Percentiles rank a stretch among this genome's conserved stretches.
phyloP scores from a whole-genome alignment of 2,329 filamentous ascomycete species.

The Cryphonectria radicalis region DNA sequence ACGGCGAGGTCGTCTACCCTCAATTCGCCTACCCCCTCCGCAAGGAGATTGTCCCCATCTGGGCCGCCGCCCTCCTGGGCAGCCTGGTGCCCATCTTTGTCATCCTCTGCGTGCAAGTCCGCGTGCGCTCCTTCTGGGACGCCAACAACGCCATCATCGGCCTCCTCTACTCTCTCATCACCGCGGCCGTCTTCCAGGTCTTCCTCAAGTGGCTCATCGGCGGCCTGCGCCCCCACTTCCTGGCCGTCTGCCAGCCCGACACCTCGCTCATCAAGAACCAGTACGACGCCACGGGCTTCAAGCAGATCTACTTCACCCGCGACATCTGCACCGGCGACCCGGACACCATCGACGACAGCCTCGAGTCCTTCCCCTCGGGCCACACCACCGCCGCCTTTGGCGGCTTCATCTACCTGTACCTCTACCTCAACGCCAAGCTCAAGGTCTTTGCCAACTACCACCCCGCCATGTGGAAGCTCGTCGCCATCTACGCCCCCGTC shows the following conservation, averaged over 20 bases:
- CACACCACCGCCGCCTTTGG: constrained; percentile 76
- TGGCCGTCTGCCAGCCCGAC: constrained; percentile 70
- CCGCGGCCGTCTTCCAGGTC: constrained; percentile 76
- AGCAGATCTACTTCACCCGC: constrained; percentile 68
- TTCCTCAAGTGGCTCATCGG: constrained; percentile 78
- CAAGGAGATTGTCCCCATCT: constrained; percentile 73
- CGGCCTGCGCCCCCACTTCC: constrained; percentile 72
- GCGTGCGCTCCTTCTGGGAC: constrained; percentile 70
- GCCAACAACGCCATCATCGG: constrained; percentile 73
- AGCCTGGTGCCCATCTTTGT: constrained; percentile 67
- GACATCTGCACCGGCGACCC: constrained; percentile 71
- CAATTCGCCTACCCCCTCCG: constrained; percentile 73
- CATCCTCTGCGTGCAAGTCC: constrained; percentile 69
- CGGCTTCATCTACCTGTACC: constrained; percentile 70
- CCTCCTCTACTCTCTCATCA: constrained; percentile 71
- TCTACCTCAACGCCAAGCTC: constrained; percentile 79
- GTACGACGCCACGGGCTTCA: constrained; percentile 52
- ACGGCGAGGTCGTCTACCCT: constrained; percentile 71
- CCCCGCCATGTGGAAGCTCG: constrained; percentile 74
- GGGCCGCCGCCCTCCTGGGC: constrained; percentile 69
- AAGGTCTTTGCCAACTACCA: constrained; percentile 77
- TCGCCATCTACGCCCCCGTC: constrained; percentile 66
- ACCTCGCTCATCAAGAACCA: constrained; percentile 47
- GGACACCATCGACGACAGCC: constrained; percentile 67
- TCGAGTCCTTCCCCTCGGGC: constrained; percentile 74